Evolutionary conservation across 208 protist genomes (phyloP), one percentile per base, ranked within the genome.

Genomic region (Acanthamoeba lenticulata): DNA sequence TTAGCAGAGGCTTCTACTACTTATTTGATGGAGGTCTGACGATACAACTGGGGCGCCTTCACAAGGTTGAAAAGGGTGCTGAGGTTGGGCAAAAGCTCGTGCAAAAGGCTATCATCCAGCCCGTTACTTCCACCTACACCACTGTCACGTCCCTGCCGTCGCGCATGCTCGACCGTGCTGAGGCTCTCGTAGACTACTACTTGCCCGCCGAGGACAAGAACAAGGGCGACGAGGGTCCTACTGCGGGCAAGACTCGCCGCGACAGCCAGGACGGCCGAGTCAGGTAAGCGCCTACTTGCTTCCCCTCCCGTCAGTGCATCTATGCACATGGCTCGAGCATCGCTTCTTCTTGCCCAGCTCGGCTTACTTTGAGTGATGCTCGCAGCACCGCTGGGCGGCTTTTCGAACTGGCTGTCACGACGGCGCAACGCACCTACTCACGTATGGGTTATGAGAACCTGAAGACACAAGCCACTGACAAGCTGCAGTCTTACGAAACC

Each of bases 171-270:
- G 69, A 79, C 69, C 69, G 69, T 17, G 69, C 69, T 21, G 69
- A 79, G 24, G 69, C 69, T 5, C 38, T 79, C 38, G 34, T 79
- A 19, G 69, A 79, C 19, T 79, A 79, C 69, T 79, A 79, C 38
- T 36, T 79, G 6, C 69, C 69, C n/a, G n/a, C n/a, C 36, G 69
- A 79, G 69, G 69, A 79, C 17, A 79, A 79, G 69, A n/a, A 42
- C 34, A 79, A 79, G 36, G 69, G 69, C 32, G 69, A 79, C 69
- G 69, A 79, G 17, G 69, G 69, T 19, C 69, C 69, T 29, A 29
- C 32, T 36, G 69, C 69, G 4, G 69, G 69, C 19, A 79, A 45
- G 69, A 38, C 36, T 17, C 69, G 69, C 7, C 32, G 69, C 0
- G 69, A 79, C 36, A 79, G 69, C 69, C 32, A 79, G 32, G 57